phyloP scores from a whole-genome alignment of 768 basidiomycete species.

The Cyclocybe cylindracea region DNA sequence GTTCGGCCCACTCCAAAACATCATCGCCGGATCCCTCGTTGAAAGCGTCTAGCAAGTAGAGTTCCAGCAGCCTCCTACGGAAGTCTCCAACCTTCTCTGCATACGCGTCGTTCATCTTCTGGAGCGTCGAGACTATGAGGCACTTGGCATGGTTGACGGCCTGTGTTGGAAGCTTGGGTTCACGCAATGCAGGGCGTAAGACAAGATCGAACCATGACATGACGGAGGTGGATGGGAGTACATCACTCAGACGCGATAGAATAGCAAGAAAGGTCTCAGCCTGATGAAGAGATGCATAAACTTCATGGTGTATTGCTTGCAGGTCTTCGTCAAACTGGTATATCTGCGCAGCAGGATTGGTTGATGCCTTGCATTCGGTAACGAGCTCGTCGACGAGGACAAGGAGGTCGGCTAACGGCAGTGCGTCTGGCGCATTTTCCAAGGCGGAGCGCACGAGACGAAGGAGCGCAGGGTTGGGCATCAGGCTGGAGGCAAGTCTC shows the following conservation, averaged over 20 bases:
- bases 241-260: constrained; percentile 60
- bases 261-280: constrained; percentile 68
- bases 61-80: constrained; percentile 66
- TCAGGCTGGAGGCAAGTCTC: constrained; percentile 11
- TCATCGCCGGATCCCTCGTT: constrained; percentile 77
- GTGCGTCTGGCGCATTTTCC: constrained; percentile 52
- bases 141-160: constrained; percentile 71
- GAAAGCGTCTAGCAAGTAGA: constrained; percentile 76
- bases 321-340: constrained; percentile 67
- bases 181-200: constrained; percentile 74
- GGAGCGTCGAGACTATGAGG: constrained; percentile 63
- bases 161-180: constrained; percentile 62
- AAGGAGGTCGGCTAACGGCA: constrained; percentile 52
- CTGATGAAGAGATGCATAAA: constrained; percentile 60
- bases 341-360: constrained; percentile 44
- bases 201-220: constrained; percentile 86
- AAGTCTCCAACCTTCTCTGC: constrained; percentile 60
- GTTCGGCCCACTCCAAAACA: constrained; percentile 70
- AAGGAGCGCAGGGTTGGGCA: constrained; percentile 21
- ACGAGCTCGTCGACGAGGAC: constrained; percentile 57
- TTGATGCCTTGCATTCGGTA: constrained; percentile 45
- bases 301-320: constrained; percentile 59
- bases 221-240: constrained; percentile 64
- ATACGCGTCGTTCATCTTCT: constrained; percentile 46
- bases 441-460: constrained; percentile 60